Base-by-base conservation (phyloP, 2,329 filamentous ascomycete species). In the Diplodia mutila region DNA sequence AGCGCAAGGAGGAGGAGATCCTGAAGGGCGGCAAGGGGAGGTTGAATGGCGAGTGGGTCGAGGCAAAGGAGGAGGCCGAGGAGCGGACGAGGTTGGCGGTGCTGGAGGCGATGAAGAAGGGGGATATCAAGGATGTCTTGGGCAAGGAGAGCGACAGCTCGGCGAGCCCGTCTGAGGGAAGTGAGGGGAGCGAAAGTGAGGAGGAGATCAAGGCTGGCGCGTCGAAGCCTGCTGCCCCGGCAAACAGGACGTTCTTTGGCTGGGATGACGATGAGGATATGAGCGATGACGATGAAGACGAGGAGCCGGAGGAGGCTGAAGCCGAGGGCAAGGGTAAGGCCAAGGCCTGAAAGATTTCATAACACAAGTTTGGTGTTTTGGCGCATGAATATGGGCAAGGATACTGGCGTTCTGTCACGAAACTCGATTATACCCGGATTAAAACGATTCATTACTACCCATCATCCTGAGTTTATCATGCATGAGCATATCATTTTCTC, bases 41-140 rank as follows among this genome's bases (percentile, higher is more conserved):
- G 69, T 72, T 97, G 49, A 93, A 97, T 74, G 93, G 92, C 0
- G 91, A 94, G 76, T 99, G 94, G 93, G 89, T 98, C 49, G 95
- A 99, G 77, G 91, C 93, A 71, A 97, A 96, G 79, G 94, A 97
- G 73, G 93, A 97, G 76, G 91, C 91, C 29, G 90, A 88, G 71
- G 93, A 96, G 81, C 90, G 91, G 78, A 94, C 93, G 0, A 84
- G 91, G 49, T 89, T 92, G 72, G 91, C 91, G 3, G 91, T 94
- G 6, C 75, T 91, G 52, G 87, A 86, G 59, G 90, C 88, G 8
- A 89, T 93, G 82, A 89, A 88, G 78, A 82, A 84, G 18, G 88
- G 88, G 2, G 79, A 77, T 48, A 78, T 76, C 16, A 81, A 81
- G 72, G 81, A 80, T 71, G 74, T 80, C 67, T 71, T 75, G 70